These are phyloP conservation scores for Cladophialophora psammophila DNA, from an alignment of 2,329 filamentous ascomycete species.

Conservation along the genomic window DNA sequence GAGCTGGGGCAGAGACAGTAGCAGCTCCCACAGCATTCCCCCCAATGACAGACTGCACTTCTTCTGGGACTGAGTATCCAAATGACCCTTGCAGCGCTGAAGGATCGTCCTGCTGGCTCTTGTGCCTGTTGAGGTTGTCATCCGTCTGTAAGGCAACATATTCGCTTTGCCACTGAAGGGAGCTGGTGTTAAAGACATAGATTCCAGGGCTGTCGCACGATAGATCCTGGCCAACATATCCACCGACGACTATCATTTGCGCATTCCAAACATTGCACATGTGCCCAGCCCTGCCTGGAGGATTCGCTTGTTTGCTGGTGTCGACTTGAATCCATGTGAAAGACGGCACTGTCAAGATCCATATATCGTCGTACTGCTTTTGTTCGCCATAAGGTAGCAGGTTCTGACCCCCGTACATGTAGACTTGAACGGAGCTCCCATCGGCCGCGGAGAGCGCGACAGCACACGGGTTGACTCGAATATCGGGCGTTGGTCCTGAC, in stretches of 20 bases:
- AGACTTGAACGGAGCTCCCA: constrained; percentile 77
- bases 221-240: constrained; percentile 67
- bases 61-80: constrained; percentile 73
- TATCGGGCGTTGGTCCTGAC: constrained; percentile 64
- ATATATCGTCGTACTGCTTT: constrained; percentile 73
- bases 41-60: constrained; percentile 71
- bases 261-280: constrained; percentile 79
- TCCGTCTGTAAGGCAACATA: constrained; percentile 70
- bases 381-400: constrained; percentile 67
- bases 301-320: constrained; percentile 52
- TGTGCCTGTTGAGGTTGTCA: constrained; percentile 57
- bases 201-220: constrained; percentile 73
- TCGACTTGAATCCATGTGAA: constrained; percentile 80
- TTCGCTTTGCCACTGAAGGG: constrained; percentile 70
- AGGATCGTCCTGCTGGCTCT: constrained; percentile 59
- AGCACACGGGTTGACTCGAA: constrained; percentile 71
- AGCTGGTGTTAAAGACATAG: constrained; percentile 79
- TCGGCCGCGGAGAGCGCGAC: constrained; percentile 76
- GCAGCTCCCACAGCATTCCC: constrained; percentile 71
- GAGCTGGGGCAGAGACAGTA: constrained; percentile 70
- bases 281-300: constrained; percentile 73
- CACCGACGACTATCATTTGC: constrained; percentile 81
- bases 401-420: constrained; percentile 80
- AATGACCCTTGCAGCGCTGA: constrained; percentile 65
- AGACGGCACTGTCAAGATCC: constrained; percentile 79